phyloP scores from a whole-genome alignment of 73 alveolate genomes.

The Tetrahymena malaccensis region DNA sequence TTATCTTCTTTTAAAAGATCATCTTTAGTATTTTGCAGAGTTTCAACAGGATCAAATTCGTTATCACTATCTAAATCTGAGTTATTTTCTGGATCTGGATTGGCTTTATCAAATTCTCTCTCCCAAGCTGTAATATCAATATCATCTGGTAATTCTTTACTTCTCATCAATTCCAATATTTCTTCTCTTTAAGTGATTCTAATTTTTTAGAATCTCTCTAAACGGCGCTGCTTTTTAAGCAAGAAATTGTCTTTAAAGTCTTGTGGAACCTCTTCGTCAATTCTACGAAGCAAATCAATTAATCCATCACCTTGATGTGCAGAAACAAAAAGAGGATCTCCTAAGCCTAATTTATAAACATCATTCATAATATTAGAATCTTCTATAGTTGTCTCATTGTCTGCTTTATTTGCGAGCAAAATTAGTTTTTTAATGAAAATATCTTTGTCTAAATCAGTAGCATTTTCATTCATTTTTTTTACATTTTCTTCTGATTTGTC shows the following conservation, averaged over 20 bases:
- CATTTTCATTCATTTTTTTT: conserved; percentile 15
- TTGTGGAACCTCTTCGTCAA: conserved; percentile 54
- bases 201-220: conserved; percentile 38
- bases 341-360: conserved; percentile 52
- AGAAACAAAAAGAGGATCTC: conserved; percentile 73
- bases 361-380: conserved; percentile 56
- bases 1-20: conserved; percentile 4
- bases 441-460: conserved; percentile 22
- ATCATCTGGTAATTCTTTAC: conserved; percentile 38
- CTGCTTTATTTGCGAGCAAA: conserved; percentile 62
- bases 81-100: conserved; percentile 69
- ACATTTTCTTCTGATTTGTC: conserved; percentile 7
- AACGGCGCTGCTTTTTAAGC: conserved; percentile 46
- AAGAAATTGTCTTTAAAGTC: conserved; percentile 15
- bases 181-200: conserved; percentile 47
- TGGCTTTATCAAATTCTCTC: conserved; percentile 59
- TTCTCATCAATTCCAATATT: conserved; percentile 30
- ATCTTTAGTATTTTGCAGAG: conserved; percentile 17
- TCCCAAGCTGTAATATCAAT: conserved; percentile 37
- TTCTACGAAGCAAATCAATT: conserved; percentile 46
- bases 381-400: conserved; percentile 47
- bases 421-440: conserved; percentile 7
- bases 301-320: conserved; percentile 85
- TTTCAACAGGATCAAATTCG: conserved; percentile 57
- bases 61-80: conserved; percentile 80